Evolutionary conservation across 495 filamentous ascomycete species (phyloP).

Genomic region (Podospora sp.): DNA sequence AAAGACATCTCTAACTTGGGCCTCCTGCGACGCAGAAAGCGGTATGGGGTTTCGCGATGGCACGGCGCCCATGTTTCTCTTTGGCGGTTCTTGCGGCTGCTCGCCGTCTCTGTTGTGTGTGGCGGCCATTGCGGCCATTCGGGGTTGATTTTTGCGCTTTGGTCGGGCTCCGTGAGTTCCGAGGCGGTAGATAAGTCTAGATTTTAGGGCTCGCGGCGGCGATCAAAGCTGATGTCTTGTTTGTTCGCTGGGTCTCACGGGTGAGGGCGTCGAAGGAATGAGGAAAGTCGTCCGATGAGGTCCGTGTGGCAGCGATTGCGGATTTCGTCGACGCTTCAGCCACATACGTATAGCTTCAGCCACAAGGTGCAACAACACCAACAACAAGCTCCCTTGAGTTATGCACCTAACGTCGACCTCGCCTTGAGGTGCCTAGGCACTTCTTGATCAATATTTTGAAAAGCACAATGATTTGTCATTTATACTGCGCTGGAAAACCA

Average conservation of each 20-base stretch:
- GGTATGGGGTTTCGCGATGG: constrained; percentile 81
- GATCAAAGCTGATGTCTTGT: background rate
- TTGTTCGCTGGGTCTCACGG: background rate
- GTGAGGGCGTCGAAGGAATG: background rate
- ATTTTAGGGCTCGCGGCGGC: background rate
- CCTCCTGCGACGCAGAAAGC: constrained; percentile 88
- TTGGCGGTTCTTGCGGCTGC: background rate
- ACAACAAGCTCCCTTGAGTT: no score
- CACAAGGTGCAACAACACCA: background rate
- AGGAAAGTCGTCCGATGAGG: constrained; percentile 18
- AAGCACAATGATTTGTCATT: no score
- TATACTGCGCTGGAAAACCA: no score
- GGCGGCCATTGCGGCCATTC: constrained; percentile 10
- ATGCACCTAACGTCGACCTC: no score
- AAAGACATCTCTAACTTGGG: constrained; percentile 86
- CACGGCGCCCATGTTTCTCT: constrained; percentile 26
- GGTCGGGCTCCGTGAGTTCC: no score
- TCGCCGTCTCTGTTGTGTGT: background rate
- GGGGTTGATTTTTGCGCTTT: background rate
- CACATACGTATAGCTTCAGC: background rate
- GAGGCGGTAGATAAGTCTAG: background rate
- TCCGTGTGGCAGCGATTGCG: background rate
- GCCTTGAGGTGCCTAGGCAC: no score
- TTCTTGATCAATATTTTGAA: no score
- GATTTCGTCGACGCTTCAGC: background rate